Evolutionary conservation across 2,329 filamentous ascomycete genomes (phyloP), one percentile per base, ranked within the genome.

Genomic region (Fusarium coicis): DNA sequence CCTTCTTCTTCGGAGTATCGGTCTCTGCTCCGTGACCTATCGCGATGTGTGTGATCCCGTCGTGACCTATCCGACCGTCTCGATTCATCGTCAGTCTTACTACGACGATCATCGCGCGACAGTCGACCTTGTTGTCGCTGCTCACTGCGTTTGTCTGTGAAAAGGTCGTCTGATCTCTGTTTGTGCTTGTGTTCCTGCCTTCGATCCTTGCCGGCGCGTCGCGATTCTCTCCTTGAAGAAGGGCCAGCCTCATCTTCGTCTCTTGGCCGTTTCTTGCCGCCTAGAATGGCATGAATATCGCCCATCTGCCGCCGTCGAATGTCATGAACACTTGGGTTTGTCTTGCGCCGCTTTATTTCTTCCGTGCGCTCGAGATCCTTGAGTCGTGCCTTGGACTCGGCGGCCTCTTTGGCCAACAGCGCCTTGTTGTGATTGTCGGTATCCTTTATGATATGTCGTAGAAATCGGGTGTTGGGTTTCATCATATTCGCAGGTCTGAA

Each of bases 381-480:
- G 62, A 97, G 87, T 26, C 94, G 90, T 8, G 90, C 90, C 69
- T 88, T 87, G 0, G 94, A 91, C 74, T 98, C 95, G 53, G 93
- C 90, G 32, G 92, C 91, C 81, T 98, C 96, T 78, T 92, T 97
- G 2, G 93, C 93, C 23, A 94, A 89, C 36, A 98, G 86, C 2
- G 94, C 93, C 30, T 93, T 91, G 87, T 99, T 99, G 83, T 99
- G 96, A 60, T 83, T 92, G 76, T 97, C 93, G 14, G 94, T 97
- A 74, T 96, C 93, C 72, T 92, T 93, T 70, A 99, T 94, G 63
- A 98, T 93, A 77, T 96, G 93, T 65, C 91, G 91, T 46, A 99
- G 84, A 80, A 98, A 98, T 39, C 93, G 89, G 0, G 93, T 98
- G 78, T 99, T 98, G 7, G 96, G 95, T 80, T 96, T 98, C 2